A percentile compares a stretch with the other conserved stretches of the same genome.
Conservation (phyloP, 768 basidiomycete genomes). For the Boletus huronensis region DNA sequence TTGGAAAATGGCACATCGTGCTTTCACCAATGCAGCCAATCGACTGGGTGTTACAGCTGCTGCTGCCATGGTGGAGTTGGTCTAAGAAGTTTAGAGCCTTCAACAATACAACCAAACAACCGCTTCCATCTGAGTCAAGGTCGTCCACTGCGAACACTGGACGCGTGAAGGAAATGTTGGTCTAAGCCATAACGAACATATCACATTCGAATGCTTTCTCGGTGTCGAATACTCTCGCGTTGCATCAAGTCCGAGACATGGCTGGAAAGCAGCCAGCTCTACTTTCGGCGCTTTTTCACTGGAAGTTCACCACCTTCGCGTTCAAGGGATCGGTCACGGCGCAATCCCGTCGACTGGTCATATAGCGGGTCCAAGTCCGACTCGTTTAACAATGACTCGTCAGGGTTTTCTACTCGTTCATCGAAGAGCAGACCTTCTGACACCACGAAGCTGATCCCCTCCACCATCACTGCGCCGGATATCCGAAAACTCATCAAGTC, state of each 20-base stretch:
- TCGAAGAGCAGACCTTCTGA: conserved; percentile 1
- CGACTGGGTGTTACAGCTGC: conserved; percentile 45
- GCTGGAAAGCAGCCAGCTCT: conserved; percentile 18
- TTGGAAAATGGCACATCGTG: conserved; percentile 76
- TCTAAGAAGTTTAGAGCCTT: too few species aligned
- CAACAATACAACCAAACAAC: conserved; percentile 29
- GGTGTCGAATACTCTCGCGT: conserved; percentile 16
- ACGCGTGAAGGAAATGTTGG: not conserved
- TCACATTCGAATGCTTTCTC: conserved; percentile 19
- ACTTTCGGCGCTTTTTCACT: conserved; percentile 19
- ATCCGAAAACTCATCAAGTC: conserved; percentile 30
- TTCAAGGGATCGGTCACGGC: not conserved
- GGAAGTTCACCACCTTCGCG: not conserved
- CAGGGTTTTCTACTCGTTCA: not conserved
- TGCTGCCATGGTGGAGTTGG: conserved; percentile 24
- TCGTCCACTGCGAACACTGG: not conserved
- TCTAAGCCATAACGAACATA: not conserved
- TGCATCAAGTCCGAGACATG: conserved; percentile 13
- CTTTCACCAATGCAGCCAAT: conserved; percentile 55
- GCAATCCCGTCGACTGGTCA: conserved; percentile 1
- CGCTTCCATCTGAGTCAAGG: too few species aligned
- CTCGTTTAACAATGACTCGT: not conserved
- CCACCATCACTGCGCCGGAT: conserved; percentile 7
- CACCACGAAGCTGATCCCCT: not conserved
- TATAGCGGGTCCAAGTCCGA: not conserved